These are phyloP conservation scores for Cyclotella atomus DNA, from an alignment of 108 stramenopile genomes.

Conservation along the genomic window DNA sequence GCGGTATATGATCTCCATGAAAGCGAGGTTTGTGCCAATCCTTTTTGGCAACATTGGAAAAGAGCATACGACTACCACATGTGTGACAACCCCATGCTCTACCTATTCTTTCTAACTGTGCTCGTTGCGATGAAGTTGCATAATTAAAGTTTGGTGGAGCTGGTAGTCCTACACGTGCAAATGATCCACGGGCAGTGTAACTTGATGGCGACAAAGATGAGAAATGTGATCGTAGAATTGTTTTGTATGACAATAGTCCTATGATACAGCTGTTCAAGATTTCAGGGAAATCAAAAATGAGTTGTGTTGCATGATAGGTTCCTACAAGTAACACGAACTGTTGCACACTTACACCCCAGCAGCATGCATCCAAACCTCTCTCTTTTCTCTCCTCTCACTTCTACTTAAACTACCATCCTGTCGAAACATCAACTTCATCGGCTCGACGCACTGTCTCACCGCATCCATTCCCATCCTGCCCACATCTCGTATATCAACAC, in stretches of 20 bases:
- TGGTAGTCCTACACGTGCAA: slow-evolving; percentile 60
- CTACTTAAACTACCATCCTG: slow-evolving; percentile 13
- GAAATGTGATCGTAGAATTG: slow-evolving; percentile 73
- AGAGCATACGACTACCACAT: slow-evolving; percentile 71
- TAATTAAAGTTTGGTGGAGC: slow-evolving; percentile 72
- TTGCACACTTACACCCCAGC: slow-evolving; percentile 51
- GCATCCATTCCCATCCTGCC: slow-evolving; percentile 6
- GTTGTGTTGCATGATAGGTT: neutral
- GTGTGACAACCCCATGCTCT: slow-evolving; percentile 83
- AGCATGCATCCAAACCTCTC: slow-evolving; percentile 44
- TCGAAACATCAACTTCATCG: slow-evolving; percentile 26
- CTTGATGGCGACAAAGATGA: slow-evolving; percentile 80
- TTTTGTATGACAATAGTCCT: slow-evolving; percentile 75
- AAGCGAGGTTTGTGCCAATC: slow-evolving; percentile 41
- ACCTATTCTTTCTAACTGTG: slow-evolving; percentile 62
- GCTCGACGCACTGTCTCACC: slow-evolving; percentile 21
- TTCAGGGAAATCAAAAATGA: neutral
- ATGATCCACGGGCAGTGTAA: slow-evolving; percentile 80
- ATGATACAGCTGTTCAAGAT: slow-evolving; percentile 56
- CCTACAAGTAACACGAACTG: neutral
- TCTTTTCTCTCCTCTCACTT: slow-evolving; percentile 24
- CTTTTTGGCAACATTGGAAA: slow-evolving; percentile 16
- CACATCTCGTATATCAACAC: neutral
- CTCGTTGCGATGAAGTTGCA: slow-evolving; percentile 68
- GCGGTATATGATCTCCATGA: slow-evolving; percentile 92